Base-by-base conservation (phyloP, 2,329 filamentous ascomycete species). In the Epichloe festucae region DNA sequence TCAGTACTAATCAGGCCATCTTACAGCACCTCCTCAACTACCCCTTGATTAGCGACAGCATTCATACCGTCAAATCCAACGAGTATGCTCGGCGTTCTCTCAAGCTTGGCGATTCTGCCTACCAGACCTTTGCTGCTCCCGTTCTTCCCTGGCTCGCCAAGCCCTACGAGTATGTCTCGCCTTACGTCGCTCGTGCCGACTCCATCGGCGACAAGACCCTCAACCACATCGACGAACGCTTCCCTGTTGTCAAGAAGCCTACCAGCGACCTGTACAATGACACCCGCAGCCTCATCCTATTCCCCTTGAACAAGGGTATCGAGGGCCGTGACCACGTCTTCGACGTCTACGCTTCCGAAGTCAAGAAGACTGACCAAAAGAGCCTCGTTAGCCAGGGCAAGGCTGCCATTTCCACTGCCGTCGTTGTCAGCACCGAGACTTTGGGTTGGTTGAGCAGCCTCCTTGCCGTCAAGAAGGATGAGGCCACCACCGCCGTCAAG, bases 101-200 rank as follows among this genome's bases (percentile, higher is more conserved):
- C 65, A 76, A 85, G 61, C 70, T 93, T 56, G 79, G 84, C 66
- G 79, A 86, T 64, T 79, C 82, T 54, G 83, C 84, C 61, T 95
- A 90, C 75, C 73, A 81, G 64, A 82, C 78, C 57, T 77, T 95
- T 62, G 84, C 85, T 65, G 84, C 83, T 59, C 88, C 89, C 19
- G 71, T 95, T 56, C 71, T 91, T 51, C 86, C 87, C 31, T 67
- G 58, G 52, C 73, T 96, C 60, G 70, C 81, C 61, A 86, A 79
- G 60, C 89, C 90, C 38, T 91, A 89, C 73, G 76, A 79, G 63
- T 93, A 87, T 66, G 78, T 95, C 56, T 82, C 83, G 49, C 90
- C 91, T 1, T 96, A 96, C 70, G 78, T 95, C 58, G 75, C 81
- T 66, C 88, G 84, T 67, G 90, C 83, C 63, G 93, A 97, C 66